These are phyloP conservation scores for Loxodes magnus DNA, from an alignment of 73 alveolate species.

Conservation along the genomic window DNA sequence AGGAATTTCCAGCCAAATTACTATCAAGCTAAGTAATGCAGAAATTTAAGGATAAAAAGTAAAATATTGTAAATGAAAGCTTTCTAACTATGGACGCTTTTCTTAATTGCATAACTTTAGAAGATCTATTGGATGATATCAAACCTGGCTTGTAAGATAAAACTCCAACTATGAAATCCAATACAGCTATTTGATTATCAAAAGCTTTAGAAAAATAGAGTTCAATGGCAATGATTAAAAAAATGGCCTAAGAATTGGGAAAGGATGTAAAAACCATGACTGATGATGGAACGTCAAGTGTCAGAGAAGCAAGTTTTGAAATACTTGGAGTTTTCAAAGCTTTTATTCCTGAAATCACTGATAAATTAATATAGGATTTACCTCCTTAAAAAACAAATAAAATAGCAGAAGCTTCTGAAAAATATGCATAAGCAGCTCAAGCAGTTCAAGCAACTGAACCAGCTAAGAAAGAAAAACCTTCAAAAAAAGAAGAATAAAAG, in stretches of 20 bases:
- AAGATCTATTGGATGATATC: neutral
- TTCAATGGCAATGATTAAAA: neutral
- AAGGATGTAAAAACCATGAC: neutral
- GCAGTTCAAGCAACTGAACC: conserved; percentile 10
- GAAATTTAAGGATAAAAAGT: conserved; percentile 1
- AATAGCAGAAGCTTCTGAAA: conserved; percentile 8
- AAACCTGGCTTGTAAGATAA: neutral
- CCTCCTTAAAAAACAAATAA: conserved; percentile 8
- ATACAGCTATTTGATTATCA: neutral
- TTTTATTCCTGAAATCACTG: neutral
- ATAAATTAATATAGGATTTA: neutral
- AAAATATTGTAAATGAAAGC: neutral
- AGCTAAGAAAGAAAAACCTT: conserved; percentile 10
- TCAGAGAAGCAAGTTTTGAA: neutral
- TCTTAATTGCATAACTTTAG: neutral
- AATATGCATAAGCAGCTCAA: too few relatives aligned
- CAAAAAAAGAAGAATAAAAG: neutral
- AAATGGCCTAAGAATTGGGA: neutral
- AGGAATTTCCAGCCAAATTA: neutral
- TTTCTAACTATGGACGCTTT: conserved; percentile 1
- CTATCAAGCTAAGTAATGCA: neutral
- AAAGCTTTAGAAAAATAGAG: neutral
- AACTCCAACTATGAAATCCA: neutral
- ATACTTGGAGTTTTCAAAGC: neutral
- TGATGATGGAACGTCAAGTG: conserved; percentile 6